Base-by-base conservation (phyloP, 495 filamentous ascomycete species). In the Massariosphaeria phaeospora region DNA sequence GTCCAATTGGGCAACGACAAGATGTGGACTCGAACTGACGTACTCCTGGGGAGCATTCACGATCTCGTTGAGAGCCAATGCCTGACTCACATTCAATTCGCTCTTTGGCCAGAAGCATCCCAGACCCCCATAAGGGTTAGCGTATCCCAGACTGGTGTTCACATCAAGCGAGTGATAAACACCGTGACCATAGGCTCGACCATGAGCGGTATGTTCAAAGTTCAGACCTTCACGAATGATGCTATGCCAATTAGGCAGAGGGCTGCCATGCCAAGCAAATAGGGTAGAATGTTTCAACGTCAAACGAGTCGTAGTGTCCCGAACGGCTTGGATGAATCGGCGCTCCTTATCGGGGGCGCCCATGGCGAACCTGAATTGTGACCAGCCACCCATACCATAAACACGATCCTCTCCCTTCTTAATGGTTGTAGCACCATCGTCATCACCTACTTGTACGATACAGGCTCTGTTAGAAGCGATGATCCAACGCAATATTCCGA, bases 341-440 rank as follows among this genome's bases (percentile, higher is more conserved):
- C 84, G 74, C 63, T 97, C 91, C 64, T 91, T 95, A 66, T 95
- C 91, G 0, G 88, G 88, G 1, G 89, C 84, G 12, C 91, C 91
- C 75, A 95, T 91, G 0, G 85, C 83, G 53, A 96, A 86, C 31
- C 87, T 77, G 62, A 96, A 97, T 66, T 96, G 88, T 21, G 86
- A 67, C 75, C 82, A 94, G 1, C 75, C 76, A 0, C 72, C 59
- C 74, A 94, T 83, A 0, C 83, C 85, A 7, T 67, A 70, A 11
- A 94, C 76, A 13, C 78, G 77, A 48, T 89, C 72, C 17, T 74
- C 59, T 10, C 39, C 29, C 42, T 64, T 62, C 39, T 65, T 52
- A 17, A 30, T 20, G 10, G 20, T 9, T 3, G 27, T 47, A 0
- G 55, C 31, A 18, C 31, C 27, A 38, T 20, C 49, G 7, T 64